A percentile compares a stretch with the other conserved stretches of the same genome.
These are phyloP conservation scores for Neurospora sp. DNA, from an alignment of 2,329 filamentous ascomycete species.

Conservation along the genomic window DNA sequence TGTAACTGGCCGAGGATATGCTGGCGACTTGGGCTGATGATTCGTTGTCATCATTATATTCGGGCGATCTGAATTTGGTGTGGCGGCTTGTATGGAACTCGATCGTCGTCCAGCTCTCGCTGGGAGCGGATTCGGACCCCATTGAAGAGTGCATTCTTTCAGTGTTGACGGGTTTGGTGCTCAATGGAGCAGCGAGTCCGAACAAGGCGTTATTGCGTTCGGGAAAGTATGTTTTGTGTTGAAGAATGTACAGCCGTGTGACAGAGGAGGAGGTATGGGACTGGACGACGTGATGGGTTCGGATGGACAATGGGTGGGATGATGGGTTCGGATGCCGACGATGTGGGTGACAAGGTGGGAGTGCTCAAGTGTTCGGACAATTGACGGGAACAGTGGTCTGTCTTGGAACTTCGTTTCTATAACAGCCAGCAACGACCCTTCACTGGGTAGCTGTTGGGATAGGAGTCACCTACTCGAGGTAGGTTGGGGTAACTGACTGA, in stretches of 20 bases:
- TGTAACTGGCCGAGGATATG: slow-evolving; percentile 5
- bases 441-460: background rate
- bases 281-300: background rate
- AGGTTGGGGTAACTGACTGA: background rate
- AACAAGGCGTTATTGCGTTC: background rate
- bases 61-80: slow-evolving; percentile 13
- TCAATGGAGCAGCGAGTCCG: background rate
- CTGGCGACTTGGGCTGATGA: slow-evolving; percentile 12
- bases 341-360: background rate
- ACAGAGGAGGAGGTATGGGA: background rate
- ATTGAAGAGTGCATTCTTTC: slow-evolving; percentile 1
- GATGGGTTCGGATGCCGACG: background rate
- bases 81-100: slow-evolving; percentile 3
- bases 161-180: background rate
- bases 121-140: background rate
- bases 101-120: slow-evolving; percentile 3
- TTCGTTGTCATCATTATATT: slow-evolving; percentile 16
- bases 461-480: background rate
- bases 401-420: background rate
- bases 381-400: background rate
- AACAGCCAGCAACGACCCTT: background rate
- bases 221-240: background rate
- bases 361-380: background rate
- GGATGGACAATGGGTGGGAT: background rate
- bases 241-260: background rate